Percentiles rank a stretch among this genome's conserved stretches.
Evolutionary conservation across 768 basidiomycete species (phyloP).

Genomic region (Cubamyces sp.): DNA sequence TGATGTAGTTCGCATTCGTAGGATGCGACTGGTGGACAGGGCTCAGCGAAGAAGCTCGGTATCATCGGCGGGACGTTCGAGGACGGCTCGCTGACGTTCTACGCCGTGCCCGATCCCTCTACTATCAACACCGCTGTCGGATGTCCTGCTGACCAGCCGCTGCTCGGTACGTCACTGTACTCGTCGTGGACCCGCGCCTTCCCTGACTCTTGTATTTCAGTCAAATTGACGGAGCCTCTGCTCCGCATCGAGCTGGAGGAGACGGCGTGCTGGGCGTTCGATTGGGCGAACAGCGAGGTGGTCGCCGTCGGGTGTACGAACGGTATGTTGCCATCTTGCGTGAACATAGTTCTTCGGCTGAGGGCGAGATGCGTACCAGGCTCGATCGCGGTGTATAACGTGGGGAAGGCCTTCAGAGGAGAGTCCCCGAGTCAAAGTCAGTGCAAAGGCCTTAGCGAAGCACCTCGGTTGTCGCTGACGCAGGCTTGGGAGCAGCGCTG

Average conservation of each 20-base stretch:
- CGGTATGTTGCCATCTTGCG: slow-evolving; percentile 48
- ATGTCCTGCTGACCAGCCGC: slow-evolving; percentile 34
- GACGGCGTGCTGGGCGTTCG: slow-evolving; percentile 75
- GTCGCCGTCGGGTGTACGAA: slow-evolving; percentile 85
- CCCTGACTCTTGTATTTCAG: slow-evolving; percentile 38
- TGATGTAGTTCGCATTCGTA: slow-evolving; percentile 13
- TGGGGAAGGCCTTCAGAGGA: slow-evolving; percentile 31
- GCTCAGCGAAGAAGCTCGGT: slow-evolving; percentile 64
- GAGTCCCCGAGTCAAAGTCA: slow-evolving; percentile 30
- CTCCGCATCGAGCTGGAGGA: slow-evolving; percentile 77
- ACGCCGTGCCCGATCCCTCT: slow-evolving; percentile 78
- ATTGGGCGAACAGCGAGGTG: slow-evolving; percentile 88
- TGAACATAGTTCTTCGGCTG: neutral
- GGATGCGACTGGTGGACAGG: neutral
- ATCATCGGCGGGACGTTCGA: slow-evolving; percentile 84
- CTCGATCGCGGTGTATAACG: slow-evolving; percentile 39
- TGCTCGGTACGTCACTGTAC: slow-evolving; percentile 51
- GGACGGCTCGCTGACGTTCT: slow-evolving; percentile 84
- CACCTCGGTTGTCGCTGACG: neutral
- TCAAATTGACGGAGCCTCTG: slow-evolving; percentile 63
- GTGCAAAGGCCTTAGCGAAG: neutral
- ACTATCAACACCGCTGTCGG: slow-evolving; percentile 39
- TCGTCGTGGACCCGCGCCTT: neutral
- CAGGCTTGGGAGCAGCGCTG: slow-evolving; percentile 39
- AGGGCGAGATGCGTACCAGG: slow-evolving; percentile 27